These are phyloP conservation scores for Lantana camara DNA, from an alignment of 257 asterid species.

Conservation along the genomic window DNA sequence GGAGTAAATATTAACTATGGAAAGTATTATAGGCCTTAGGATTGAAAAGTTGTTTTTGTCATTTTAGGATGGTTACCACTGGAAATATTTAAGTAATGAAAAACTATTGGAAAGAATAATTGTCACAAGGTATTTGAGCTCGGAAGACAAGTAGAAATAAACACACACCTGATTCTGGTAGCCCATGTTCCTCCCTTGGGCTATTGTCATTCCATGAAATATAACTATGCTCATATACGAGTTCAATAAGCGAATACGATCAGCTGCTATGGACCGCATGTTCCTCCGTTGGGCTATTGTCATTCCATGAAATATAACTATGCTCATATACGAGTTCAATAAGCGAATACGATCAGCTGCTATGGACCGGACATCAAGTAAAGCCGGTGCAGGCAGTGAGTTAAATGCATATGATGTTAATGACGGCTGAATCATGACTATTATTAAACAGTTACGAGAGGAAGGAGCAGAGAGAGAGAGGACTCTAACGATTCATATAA, in stretches of 20 bases:
- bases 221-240: constrained; percentile 89
- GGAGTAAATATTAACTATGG: background rate
- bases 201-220: constrained; percentile 97
- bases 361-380: constrained; percentile 89
- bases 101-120: background rate
- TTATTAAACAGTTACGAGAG: constrained; percentile 84
- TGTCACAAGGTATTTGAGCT: no score
- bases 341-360: constrained; percentile 90
- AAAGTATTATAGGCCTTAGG: background rate
- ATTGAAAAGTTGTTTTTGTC: background rate
- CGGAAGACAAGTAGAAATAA: constrained; percentile 26
- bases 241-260: constrained; percentile 90
- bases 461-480: constrained; percentile 6
- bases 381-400: constrained; percentile 88
- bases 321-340: constrained; percentile 88
- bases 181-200: constrained; percentile 99
- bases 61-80: background rate
- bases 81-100: background rate
- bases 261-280: constrained; percentile 87
- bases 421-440: constrained; percentile 99
- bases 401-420: constrained; percentile 79
- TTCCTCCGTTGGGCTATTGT: constrained; percentile 99
- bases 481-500: constrained; percentile 5
- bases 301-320: constrained; percentile 97
- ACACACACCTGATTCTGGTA: constrained; percentile 77